Evolutionary conservation across 2,329 filamentous ascomycete species (phyloP).

Genomic region (Pyricularia pennisetigena): DNA sequence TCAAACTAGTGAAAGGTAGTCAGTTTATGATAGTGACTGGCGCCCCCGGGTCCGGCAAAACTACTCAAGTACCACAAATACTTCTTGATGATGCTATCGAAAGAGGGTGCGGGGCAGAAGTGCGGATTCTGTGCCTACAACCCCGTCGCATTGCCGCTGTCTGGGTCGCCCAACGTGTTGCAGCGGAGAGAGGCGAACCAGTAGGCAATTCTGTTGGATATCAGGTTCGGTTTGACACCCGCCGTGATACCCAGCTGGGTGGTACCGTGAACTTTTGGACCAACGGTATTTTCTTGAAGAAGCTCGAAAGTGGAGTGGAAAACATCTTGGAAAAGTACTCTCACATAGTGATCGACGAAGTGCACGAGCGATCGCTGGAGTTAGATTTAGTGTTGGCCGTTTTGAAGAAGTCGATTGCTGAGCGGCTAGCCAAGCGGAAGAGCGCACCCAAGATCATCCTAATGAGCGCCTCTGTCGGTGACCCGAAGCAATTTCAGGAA

Average conservation of each 20-base stretch:
- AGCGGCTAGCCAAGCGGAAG: neutral
- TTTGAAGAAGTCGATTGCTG: neutral
- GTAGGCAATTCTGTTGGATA: neutral
- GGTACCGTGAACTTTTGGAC: neutral
- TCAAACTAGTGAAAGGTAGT: no score
- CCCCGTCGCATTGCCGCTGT: neutral
- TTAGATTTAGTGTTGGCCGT: neutral
- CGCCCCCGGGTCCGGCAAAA: no score
- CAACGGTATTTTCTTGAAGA: neutral
- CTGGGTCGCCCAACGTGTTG: neutral
- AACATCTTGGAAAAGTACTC: neutral
- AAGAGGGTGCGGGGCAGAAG: neutral
- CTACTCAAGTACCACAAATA: no score
- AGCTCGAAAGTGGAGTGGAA: neutral
- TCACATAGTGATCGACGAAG: neutral
- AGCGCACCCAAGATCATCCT: neutral
- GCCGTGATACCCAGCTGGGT: neutral
- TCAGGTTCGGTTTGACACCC: neutral
- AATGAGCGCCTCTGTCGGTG: neutral
- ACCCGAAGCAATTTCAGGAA: neutral
- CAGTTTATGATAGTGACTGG: no score
- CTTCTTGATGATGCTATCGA: neutral
- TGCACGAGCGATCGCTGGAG: neutral
- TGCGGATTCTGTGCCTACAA: neutral
- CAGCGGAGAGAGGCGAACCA: neutral